Conservation (phyloP, 2,329 filamentous ascomycete species). For the Trichoderma atroviride region DNA sequence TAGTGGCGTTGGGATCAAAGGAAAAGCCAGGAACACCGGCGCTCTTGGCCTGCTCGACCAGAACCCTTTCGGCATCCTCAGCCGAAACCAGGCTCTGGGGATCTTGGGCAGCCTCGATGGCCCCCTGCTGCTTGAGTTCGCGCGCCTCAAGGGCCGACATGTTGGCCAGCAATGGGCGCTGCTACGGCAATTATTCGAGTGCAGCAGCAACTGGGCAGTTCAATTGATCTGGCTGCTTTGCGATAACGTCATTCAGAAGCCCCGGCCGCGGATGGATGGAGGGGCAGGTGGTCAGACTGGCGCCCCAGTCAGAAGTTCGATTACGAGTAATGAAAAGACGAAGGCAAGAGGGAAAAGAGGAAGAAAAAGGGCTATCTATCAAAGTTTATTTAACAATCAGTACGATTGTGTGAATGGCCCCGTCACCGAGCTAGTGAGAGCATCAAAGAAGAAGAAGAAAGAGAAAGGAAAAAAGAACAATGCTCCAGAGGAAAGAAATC, state of each 20-base stretch:
- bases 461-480: constrained; percentile 15
- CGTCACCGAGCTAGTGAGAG: background rate
- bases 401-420: constrained; percentile 7
- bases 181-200: constrained; percentile 14
- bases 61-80: constrained; percentile 70
- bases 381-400: constrained; percentile 4
- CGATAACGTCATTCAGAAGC: constrained; percentile 26
- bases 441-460: background rate
- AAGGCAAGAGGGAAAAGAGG: background rate
- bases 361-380: constrained; percentile 6
- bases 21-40: constrained; percentile 79
- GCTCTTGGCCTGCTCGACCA: constrained; percentile 76
- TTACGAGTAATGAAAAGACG: background rate
- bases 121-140: constrained; percentile 82
- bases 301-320: background rate
- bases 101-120: constrained; percentile 74
- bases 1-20: constrained; percentile 83
- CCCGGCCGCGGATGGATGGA: constrained; percentile 8
- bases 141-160: constrained; percentile 42
- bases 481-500: background rate
- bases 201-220: constrained; percentile 3
- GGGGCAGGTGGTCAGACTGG: constrained; percentile 23
- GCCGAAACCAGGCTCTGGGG: constrained; percentile 68
- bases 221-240: constrained; percentile 26
- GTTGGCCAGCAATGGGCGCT: constrained; percentile 28